Conservation (phyloP, 495 filamentous ascomycete species). For the Aspergillus mulundensis region DNA sequence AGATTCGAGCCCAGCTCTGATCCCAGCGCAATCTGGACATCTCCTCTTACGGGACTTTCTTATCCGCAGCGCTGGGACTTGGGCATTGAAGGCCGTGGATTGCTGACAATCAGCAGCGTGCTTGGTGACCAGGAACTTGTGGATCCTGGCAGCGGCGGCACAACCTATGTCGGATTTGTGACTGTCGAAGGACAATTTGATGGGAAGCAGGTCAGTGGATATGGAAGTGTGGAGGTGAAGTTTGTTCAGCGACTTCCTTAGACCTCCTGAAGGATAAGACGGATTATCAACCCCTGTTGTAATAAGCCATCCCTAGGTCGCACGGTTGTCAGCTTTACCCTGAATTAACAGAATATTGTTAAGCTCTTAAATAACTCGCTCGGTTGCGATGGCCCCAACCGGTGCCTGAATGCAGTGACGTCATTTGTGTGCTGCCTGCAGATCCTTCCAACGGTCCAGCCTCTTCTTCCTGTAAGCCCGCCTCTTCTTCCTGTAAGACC, state of each 20-base stretch:
- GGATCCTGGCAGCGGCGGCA: neutral
- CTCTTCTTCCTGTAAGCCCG: no score
- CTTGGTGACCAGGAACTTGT: neutral
- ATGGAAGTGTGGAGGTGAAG: neutral
- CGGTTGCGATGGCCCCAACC: no score
- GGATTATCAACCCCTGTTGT: no score
- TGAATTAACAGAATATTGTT: no score
- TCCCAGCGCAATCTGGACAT: neutral
- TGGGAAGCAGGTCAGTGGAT: neutral
- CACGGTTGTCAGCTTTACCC: no score
- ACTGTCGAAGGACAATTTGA: neutral
- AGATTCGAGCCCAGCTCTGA: neutral
- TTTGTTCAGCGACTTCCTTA: neutral
- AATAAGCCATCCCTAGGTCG: no score
- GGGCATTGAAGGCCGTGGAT: neutral
- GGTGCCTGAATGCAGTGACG: no score
- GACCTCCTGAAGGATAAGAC: neutral
- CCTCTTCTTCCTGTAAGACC: no score
- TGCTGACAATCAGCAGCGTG: neutral
- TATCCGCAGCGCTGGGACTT: neutral
- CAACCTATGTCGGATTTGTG: neutral
- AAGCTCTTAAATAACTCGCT: no score
- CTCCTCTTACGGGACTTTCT: neutral
- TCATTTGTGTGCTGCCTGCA: no score
- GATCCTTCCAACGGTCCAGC: no score